These are phyloP conservation scores for Beverwykella pulmonaria DNA, from an alignment of 495 filamentous ascomycete genomes.

Conservation along the genomic window DNA sequence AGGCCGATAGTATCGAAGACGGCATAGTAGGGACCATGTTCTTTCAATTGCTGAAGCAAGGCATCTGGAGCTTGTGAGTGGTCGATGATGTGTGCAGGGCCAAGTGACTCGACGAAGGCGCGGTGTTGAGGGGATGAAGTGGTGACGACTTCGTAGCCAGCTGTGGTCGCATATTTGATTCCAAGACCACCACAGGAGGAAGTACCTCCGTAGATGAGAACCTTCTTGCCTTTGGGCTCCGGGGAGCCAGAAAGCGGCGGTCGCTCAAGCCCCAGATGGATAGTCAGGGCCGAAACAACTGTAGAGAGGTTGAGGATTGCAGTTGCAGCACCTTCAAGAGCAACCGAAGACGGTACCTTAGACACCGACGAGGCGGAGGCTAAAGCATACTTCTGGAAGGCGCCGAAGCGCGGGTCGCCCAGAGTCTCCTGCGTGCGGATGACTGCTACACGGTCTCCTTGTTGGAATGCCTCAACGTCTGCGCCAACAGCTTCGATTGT, in stretches of 20 bases:
- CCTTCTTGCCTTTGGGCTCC: conserved; percentile 30
- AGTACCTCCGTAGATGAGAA: conserved; percentile 46
- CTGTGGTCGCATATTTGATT: conserved; percentile 38
- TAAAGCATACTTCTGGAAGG: no score
- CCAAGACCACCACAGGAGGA: conserved; percentile 40
- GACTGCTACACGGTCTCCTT: conserved; percentile 39
- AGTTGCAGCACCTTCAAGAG: no score
- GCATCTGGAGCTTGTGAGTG: conserved; percentile 23
- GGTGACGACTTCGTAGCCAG: conserved; percentile 45
- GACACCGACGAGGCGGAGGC: no score
- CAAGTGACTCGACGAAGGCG: conserved; percentile 39
- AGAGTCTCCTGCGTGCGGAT: not conserved
- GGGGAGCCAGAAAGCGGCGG: not conserved
- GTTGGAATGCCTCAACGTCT: conserved; percentile 29
- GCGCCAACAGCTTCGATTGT: conserved; percentile 36
- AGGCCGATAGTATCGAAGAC: not conserved
- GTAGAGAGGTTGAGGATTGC: no score
- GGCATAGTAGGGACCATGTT: conserved; percentile 29
- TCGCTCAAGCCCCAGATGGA: no score
- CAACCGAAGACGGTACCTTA: no score
- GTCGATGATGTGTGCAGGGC: conserved; percentile 34
- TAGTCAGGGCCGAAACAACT: no score
- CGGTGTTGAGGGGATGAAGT: conserved; percentile 44
- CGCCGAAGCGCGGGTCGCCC: not conserved
- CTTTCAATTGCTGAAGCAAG: conserved; percentile 19